These are phyloP conservation scores for Dionaea muscipula DNA, from an alignment of 179 eudicot genomes.

Conservation along the genomic window DNA sequence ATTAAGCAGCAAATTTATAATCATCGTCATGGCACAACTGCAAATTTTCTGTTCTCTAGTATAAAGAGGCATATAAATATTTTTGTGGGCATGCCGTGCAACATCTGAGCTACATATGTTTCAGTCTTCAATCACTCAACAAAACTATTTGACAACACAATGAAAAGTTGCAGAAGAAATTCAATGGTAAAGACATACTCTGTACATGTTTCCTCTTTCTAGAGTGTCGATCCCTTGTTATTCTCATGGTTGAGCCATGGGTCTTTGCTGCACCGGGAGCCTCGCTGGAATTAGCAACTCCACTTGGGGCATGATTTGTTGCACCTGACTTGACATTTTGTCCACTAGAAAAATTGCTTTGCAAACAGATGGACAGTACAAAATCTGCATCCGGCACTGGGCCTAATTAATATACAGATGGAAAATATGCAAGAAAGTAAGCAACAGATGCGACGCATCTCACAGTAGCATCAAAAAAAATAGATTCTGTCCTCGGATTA, in stretches of 20 bases:
- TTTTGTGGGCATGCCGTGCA: background rate
- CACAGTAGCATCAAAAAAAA: too few species aligned
- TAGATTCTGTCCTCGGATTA: too few species aligned
- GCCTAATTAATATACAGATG: conserved; percentile 28
- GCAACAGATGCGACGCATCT: background rate
- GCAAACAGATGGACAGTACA: conserved; percentile 77
- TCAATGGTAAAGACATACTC: conserved; percentile 37
- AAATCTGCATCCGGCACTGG: conserved; percentile 87
- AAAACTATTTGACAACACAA: background rate
- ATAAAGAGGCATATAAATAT: background rate
- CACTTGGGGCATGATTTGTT: conserved; percentile 24
- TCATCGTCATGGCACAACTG: too few species aligned
- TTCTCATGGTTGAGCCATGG: conserved; percentile 44
- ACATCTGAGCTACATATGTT: background rate
- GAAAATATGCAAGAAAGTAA: background rate
- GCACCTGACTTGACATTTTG: conserved; percentile 29
- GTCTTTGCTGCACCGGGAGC: conserved; percentile 55
- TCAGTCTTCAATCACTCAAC: background rate
- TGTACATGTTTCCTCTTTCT: conserved; percentile 58
- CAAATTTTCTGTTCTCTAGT: too few species aligned
- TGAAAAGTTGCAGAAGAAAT: background rate
- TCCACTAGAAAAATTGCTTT: conserved; percentile 52
- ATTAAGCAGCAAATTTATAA: too few species aligned
- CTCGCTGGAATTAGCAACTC: conserved; percentile 46
- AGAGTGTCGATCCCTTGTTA: conserved; percentile 44